Percentiles rank a stretch among this genome's conserved stretches.
phyloP scores from a whole-genome alignment of 257 asterid species.

The Linderniella brevidens region DNA sequence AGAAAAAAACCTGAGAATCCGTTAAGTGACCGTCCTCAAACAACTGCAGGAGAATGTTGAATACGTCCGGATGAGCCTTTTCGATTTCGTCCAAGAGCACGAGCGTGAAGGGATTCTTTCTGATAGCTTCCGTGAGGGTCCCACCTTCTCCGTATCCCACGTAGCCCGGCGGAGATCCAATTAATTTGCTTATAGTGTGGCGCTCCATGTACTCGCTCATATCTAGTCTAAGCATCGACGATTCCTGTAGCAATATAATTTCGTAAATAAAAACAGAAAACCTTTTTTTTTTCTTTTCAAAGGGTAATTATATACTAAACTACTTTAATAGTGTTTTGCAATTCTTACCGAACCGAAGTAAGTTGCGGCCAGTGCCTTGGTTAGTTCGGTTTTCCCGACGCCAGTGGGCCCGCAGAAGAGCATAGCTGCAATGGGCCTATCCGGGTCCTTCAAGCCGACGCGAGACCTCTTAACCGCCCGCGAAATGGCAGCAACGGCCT shows the following conservation, averaged over 20 bases:
- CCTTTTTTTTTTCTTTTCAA: not conserved
- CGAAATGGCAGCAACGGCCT: slow-evolving; percentile 77
- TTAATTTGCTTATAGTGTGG: slow-evolving; percentile 95
- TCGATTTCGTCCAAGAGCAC: slow-evolving; percentile 92
- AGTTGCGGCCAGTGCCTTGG: slow-evolving; percentile 83
- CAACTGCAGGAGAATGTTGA: slow-evolving; percentile 86
- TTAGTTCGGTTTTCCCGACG: slow-evolving; percentile 93
- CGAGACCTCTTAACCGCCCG: slow-evolving; percentile 97
- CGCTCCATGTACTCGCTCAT: slow-evolving; percentile 99
- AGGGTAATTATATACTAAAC: slow-evolving; percentile 5
- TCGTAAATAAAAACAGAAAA: not conserved
- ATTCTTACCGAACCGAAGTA: slow-evolving; percentile 88
- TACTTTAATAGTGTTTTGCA: slow-evolving; percentile 9
- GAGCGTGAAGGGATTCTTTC: slow-evolving; percentile 80
- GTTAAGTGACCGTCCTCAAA: slow-evolving; percentile 98
- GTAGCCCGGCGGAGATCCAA: slow-evolving; percentile 98
- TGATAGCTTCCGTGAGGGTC: slow-evolving; percentile 86
- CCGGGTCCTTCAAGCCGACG: slow-evolving; percentile 84
- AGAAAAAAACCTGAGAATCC: slow-evolving; percentile 72
- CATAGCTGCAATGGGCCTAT: slow-evolving; percentile 94
- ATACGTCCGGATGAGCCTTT: slow-evolving; percentile 94
- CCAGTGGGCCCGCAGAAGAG: slow-evolving; percentile 99
- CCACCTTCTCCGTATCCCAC: slow-evolving; percentile 96
- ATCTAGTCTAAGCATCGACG: slow-evolving; percentile 88
- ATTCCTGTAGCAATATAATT: slow-evolving; percentile 27